Conservation (phyloP, 179 eudicot species). For the Pouteria campechiana region DNA sequence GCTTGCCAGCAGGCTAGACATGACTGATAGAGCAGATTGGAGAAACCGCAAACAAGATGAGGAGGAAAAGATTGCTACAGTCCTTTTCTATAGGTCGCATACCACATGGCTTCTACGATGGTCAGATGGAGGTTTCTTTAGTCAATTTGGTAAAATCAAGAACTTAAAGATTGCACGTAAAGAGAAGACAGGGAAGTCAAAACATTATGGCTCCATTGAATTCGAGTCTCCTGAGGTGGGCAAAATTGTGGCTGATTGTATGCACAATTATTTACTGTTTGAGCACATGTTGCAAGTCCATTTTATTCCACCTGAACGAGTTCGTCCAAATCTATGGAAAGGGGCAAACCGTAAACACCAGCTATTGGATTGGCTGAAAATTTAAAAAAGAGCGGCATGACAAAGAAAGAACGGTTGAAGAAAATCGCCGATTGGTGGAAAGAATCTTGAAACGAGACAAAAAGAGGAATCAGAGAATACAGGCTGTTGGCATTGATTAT, state of each 20-base stretch:
- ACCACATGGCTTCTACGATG: no score
- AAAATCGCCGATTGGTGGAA: slow-evolving; percentile 55
- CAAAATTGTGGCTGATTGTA: slow-evolving; percentile 63
- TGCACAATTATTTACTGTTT: slow-evolving; percentile 78
- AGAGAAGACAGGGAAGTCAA: no score
- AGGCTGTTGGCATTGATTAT: slow-evolving; percentile 82
- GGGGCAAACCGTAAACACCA: slow-evolving; percentile 34
- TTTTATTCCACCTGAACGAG: slow-evolving; percentile 49
- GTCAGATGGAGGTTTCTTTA: no score
- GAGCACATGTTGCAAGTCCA: slow-evolving; percentile 64
- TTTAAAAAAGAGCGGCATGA: slow-evolving; percentile 51
- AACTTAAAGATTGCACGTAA: no score
- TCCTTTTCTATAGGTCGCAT: no score
- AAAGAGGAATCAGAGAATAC: slow-evolving; percentile 53
- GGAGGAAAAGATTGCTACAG: slow-evolving; percentile 62
- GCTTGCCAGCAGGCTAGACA: slow-evolving; percentile 59
- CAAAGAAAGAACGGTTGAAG: slow-evolving; percentile 72
- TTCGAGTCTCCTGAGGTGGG: no score
- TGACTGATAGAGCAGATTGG: slow-evolving; percentile 80
- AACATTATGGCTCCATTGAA: no score
- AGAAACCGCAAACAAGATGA: slow-evolving; percentile 55
- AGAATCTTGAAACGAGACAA: slow-evolving; percentile 54
- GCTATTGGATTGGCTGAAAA: slow-evolving; percentile 49
- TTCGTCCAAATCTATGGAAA: slow-evolving; percentile 79
- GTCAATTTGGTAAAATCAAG: no score